Evolutionary conservation across 2,329 filamentous ascomycete genomes (phyloP), one percentile per base, ranked within the genome.

Genomic region (Exserohilum rostratum): DNA sequence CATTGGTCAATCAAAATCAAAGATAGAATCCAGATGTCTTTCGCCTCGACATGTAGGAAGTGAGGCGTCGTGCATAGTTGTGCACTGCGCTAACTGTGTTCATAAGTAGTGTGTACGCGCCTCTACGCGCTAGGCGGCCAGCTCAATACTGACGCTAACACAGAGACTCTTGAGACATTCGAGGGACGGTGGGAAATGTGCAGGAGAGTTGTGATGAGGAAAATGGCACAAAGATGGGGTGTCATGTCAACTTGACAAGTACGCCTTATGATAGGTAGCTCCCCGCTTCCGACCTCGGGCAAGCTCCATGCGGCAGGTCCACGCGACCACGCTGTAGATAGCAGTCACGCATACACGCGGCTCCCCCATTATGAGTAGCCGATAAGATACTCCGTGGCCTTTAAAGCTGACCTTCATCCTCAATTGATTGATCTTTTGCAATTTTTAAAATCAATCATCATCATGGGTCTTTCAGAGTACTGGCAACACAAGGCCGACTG

Each of bases 401-500:
- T 47, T 20, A 30, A 33, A 11, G 11, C 29, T 31, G 18, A 37
- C 37, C 34, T 50, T 40, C 17, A 44, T 45, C 38, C 35, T 38
- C 29, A 22, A 2, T n/a, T 31, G 39, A 5, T 7, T 20, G 10
- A 11, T 4, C 5, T 27, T 13, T 4, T 3, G 20, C 2, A 25
- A 50, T 6, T 30, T 57, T 54, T 45, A 11, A 33, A 17, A 50
- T 6, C 31, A 18, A 46, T 9, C 55, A 31, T 12, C 83, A 74
- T 84, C n/a, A n/a, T n/a, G 69, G 81, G 81, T 52, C 81, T 85
- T 3, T 81, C 85, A 50, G 84, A 87, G 60, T 91, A 91, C 69
- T 81, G 91, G 64, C 84, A 89, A 67, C 89, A 92, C 74, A 83
- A 82, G 64, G 83, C 83, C 57, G 87, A 88, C 73, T 90, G 89